Percentiles rank a stretch among this genome's conserved stretches.
These are phyloP conservation scores for Rutidosis leptorrhynchoides DNA, from an alignment of 129 eudicot species.

Conservation along the genomic window DNA sequence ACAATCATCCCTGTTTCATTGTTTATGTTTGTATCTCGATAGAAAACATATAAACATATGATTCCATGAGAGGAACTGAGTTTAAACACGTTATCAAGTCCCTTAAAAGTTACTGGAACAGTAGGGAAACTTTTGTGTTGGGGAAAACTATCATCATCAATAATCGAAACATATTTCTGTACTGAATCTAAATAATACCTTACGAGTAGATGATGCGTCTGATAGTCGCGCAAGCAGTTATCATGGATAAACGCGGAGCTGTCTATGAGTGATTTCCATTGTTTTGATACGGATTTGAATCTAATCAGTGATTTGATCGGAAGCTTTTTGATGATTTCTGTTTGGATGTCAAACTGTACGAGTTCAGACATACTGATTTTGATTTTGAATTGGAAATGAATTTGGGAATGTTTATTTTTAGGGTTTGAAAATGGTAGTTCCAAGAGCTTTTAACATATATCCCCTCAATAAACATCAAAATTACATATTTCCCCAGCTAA, in stretches of 20 bases:
- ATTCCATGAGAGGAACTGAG: background rate
- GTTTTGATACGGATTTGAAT: background rate
- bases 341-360: too few relatives aligned
- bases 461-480: too few relatives aligned
- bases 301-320: background rate
- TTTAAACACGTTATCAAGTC: too few relatives aligned
- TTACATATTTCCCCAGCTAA: too few relatives aligned
- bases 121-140: background rate
- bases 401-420: too few relatives aligned
- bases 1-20: background rate
- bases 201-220: background rate
- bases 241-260: background rate
- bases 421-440: too few relatives aligned
- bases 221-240: background rate
- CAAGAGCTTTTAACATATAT: too few relatives aligned
- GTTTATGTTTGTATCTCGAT: too few relatives aligned
- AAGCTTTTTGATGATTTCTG: too few relatives aligned
- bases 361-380: too few relatives aligned
- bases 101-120: background rate
- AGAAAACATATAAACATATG: background rate
- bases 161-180: background rate
- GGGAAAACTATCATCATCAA: background rate
- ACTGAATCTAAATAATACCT: background rate
- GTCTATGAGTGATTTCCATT: background rate
- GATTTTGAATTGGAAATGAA: too few relatives aligned